Conservation (phyloP, 2,329 filamentous ascomycete genomes). For the Microdochium nivale region DNA sequence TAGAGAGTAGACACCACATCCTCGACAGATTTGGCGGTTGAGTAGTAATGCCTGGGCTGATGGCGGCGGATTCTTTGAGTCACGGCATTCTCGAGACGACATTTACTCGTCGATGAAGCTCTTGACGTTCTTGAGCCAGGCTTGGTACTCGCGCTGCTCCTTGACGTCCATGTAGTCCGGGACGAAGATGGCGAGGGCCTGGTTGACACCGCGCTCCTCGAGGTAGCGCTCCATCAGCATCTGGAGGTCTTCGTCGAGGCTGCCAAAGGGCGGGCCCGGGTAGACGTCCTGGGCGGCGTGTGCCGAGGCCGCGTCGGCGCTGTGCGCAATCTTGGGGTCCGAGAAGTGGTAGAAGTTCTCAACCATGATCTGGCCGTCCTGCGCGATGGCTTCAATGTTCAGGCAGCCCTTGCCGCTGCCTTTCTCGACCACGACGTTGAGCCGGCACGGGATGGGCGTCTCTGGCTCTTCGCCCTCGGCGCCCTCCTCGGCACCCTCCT, state of each 20-base stretch:
- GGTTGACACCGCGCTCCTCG: constrained; percentile 87
- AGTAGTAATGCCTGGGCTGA: too few species aligned
- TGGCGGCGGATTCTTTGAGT: too few species aligned
- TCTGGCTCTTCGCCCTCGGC: constrained; percentile 38
- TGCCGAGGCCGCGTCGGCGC: constrained; percentile 65
- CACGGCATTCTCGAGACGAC: too few species aligned
- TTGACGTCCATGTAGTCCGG: constrained; percentile 97
- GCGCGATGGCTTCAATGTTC: constrained; percentile 75
- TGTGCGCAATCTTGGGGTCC: constrained; percentile 68
- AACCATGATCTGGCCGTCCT: constrained; percentile 79
- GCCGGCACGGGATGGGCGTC: constrained; percentile 65
- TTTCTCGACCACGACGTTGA: constrained; percentile 87
- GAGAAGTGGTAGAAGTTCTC: constrained; percentile 87
- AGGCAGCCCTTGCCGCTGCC: constrained; percentile 68
- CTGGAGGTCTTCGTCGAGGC: constrained; percentile 93
- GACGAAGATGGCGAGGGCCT: constrained; percentile 78
- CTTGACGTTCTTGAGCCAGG: constrained; percentile 85
- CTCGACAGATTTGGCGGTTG: too few species aligned
- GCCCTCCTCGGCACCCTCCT: constrained; percentile 43
- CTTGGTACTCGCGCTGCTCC: constrained; percentile 95
- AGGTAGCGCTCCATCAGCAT: constrained; percentile 86
- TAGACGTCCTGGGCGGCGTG: constrained; percentile 74
- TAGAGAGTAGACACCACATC: too few species aligned
- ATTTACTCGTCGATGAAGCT: constrained; percentile 66
- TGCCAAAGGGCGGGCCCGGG: constrained; percentile 84